A percentile compares a stretch with the other conserved stretches of the same genome.
Conservation (phyloP, 2,329 filamentous ascomycete genomes). For the Microdochium paspali region DNA sequence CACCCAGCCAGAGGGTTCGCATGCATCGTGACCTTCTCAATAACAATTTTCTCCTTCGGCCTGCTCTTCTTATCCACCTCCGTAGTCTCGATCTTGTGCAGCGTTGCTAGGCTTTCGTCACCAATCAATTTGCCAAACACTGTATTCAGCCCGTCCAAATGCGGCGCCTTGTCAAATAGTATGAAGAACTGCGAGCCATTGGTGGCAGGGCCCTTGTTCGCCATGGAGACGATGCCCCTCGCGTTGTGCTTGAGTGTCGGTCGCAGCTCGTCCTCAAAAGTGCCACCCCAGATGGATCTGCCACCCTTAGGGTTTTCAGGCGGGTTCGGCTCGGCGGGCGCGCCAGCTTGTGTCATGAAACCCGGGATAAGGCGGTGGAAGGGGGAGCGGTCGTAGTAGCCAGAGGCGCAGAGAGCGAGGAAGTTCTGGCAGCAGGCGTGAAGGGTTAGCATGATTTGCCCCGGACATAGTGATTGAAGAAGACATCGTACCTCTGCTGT, state of each 20-base stretch:
- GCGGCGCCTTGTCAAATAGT: constrained; percentile 65
- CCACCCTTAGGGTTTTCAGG: constrained; percentile 58
- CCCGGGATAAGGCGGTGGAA: constrained; percentile 73
- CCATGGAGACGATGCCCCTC: constrained; percentile 67
- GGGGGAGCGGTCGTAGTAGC: constrained; percentile 65
- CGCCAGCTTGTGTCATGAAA: constrained; percentile 76
- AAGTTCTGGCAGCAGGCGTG: constrained; percentile 60
- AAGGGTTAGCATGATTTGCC: constrained; percentile 1
- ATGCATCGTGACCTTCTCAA: constrained; percentile 64
- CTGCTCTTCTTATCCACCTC: constrained; percentile 71
- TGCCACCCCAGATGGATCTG: constrained; percentile 61
- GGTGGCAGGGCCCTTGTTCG: constrained; percentile 64
- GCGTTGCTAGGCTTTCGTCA: constrained; percentile 52
- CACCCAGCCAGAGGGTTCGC: constrained; percentile 67
- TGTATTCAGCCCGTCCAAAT: constrained; percentile 77
- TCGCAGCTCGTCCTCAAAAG: constrained; percentile 75
- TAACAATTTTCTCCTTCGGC: constrained; percentile 56
- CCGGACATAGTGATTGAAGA: neutral
- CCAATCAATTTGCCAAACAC: constrained; percentile 70
- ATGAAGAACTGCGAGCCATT: constrained; percentile 80
- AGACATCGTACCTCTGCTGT: constrained; percentile 61
- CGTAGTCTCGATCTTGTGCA: constrained; percentile 62
- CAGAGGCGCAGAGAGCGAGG: constrained; percentile 73
- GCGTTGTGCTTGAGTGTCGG: constrained; percentile 59
- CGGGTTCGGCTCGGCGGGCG: constrained; percentile 38